Evolutionary conservation across 768 basidiomycete genomes (phyloP).

Genomic region (Psilocybe azurescens): DNA sequence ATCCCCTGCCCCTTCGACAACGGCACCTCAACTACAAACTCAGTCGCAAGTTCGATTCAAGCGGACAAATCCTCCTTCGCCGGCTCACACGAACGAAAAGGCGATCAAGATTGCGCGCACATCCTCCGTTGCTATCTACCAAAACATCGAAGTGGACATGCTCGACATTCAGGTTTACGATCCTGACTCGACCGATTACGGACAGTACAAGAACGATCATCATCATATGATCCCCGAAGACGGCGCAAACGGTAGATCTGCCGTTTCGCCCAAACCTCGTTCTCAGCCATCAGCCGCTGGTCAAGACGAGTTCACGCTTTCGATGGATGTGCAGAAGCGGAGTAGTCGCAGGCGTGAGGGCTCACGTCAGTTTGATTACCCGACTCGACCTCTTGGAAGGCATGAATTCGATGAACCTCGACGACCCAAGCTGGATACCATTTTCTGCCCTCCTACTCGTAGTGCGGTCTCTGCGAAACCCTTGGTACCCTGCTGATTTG

Average conservation of each 20-base stretch:
- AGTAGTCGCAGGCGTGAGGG: background rate
- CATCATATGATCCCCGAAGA: background rate
- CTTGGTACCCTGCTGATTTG: background rate
- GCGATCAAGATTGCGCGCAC: slow-evolving; percentile 15
- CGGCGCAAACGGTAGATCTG: slow-evolving; percentile 4
- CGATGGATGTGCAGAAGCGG: slow-evolving; percentile 43
- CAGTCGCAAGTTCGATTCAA: slow-evolving; percentile 12
- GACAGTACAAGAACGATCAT: background rate
- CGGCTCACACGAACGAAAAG: slow-evolving; percentile 9
- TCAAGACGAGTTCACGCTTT: slow-evolving; percentile 49
- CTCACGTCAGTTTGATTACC: slow-evolving; percentile 5
- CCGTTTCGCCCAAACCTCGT: background rate
- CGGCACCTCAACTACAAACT: slow-evolving; percentile 10
- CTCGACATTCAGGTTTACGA: slow-evolving; percentile 16
- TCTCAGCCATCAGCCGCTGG: background rate
- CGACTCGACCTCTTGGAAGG: slow-evolving; percentile 11
- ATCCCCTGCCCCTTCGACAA: background rate
- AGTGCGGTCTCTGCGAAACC: background rate
- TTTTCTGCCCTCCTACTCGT: slow-evolving; percentile 1
- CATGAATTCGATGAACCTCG: slow-evolving; percentile 11
- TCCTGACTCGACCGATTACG: slow-evolving; percentile 10
- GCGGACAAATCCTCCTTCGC: slow-evolving; percentile 2
- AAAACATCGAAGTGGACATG: slow-evolving; percentile 18
- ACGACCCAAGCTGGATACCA: slow-evolving; percentile 12
- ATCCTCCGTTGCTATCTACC: slow-evolving; percentile 12